Evolutionary conservation across 73 alveolate genomes (phyloP), one percentile per base, ranked within the genome.

Genomic region (Diophrys appendiculata): DNA sequence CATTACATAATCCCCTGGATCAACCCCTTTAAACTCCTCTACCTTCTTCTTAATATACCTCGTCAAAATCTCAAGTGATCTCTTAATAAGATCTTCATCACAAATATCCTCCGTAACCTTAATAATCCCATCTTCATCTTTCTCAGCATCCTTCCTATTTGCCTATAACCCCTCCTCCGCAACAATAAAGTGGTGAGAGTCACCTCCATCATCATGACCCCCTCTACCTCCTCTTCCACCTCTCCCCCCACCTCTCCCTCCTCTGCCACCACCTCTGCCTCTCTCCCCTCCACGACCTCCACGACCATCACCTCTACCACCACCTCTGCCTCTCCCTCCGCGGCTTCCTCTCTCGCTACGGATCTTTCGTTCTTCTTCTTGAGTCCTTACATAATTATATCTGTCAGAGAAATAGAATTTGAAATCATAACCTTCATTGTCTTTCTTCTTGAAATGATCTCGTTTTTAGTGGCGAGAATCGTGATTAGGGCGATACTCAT

Each of bases 391-490:
- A 60, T 71, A 82, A 68, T 82, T 82, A 54, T 82, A 82, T 31
- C 73, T 72, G 22, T 82, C 84, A 29, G 85, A 73, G 52, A 82
- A 82, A 71, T 82, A 82, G 68, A 82, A 82, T 29, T 72, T 31
- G 54, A 82, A 82, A 32, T 82, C 90, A 14, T 71, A 82, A n/a
- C 90, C 90, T 52, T 82, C 90, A 14, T 73, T 54, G 53, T 82
- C 90, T 30, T 82, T 82, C 8, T 72, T 82, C 55, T 72, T 73
- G 30, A 53, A 55, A 22, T 3, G 27, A 52, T 8, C 73, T 64
- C 65, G 30, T 60, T 82, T 33, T 60, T 64, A 22, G 52, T 65
- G 74, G 43, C 69, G 33, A 43, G 60, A 43, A 43, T 18, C 60
- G 60, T 43, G 60, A 43, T 43, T 5, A 18, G 5, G 60, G 60